Evolutionary conservation across 2,329 filamentous ascomycete genomes (phyloP).

Genomic region (Exophiala bonariae): DNA sequence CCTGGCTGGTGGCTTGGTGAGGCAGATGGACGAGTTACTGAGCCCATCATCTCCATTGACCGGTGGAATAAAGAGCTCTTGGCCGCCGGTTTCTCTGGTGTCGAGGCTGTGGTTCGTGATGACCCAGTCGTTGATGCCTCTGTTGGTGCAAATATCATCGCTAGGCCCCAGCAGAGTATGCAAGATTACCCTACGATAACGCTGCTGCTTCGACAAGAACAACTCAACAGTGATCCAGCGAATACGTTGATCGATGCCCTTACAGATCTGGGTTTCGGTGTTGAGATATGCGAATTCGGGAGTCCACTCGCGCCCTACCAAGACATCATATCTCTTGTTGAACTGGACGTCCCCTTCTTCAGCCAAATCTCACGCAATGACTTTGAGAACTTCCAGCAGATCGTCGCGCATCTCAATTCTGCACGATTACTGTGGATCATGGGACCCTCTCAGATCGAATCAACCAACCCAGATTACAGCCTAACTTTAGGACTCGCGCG

Average conservation of each 20-base stretch:
- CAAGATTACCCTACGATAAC: neutral
- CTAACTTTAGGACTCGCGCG: slow-evolving; percentile 5
- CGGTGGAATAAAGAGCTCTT: slow-evolving; percentile 9
- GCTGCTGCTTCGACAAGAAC: neutral
- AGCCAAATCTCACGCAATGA: neutral
- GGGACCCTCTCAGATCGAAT: slow-evolving; percentile 7
- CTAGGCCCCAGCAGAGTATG: neutral
- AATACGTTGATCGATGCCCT: neutral
- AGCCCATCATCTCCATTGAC: slow-evolving; percentile 8
- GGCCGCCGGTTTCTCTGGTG: slow-evolving; percentile 13
- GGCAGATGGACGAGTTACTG: slow-evolving; percentile 14
- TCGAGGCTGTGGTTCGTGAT: slow-evolving; percentile 1
- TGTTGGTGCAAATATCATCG: slow-evolving; percentile 1
- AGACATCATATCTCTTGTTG: slow-evolving; percentile 14
- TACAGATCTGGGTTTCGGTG: neutral
- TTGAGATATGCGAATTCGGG: neutral
- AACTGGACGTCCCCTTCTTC: slow-evolving; percentile 8
- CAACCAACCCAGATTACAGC: slow-evolving; percentile 4
- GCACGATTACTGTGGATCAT: slow-evolving; percentile 11
- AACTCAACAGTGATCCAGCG: neutral
- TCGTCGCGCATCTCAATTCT: slow-evolving; percentile 1
- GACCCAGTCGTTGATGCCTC: neutral
- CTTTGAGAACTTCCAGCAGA: slow-evolving; percentile 5
- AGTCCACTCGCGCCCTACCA: slow-evolving; percentile 1
- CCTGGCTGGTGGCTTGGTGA: slow-evolving; percentile 31